Evolutionary conservation across 1,284 basidiomycete species (phyloP), one percentile per base, ranked within the genome.

Genomic region (Phylloboletellus chloephorus): DNA sequence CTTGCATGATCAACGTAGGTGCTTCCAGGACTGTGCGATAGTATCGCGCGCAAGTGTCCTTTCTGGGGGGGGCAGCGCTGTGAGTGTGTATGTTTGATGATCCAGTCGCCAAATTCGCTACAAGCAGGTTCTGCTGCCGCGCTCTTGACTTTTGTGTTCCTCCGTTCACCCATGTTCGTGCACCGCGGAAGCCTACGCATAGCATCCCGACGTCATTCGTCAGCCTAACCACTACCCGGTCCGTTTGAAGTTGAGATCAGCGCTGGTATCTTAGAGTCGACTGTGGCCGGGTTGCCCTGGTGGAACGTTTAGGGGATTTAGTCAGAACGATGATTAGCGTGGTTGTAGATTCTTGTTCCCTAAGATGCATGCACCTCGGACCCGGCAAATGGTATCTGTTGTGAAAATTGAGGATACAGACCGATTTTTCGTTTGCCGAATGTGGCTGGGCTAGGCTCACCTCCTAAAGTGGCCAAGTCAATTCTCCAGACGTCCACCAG

Each of bases 81-180:
- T n/a, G n/a, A n/a, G n/a, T n/a, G n/a, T 85, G 83, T 66, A 72
- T 79, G 68, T 78, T 81, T 55, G 58, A 60, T 32, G 59, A 65
- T 41, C 61, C 83, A 25, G 72, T 86, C 50, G 51, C 55, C 6
- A 61, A 60, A 24, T 79, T 82, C 56, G 57, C 65, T 40, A 64
- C 58, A 13, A 64, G 68, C 35, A 64, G 82, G 82, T n/a, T 76
- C 74, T 15, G 69, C 72, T 38, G 53, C 68, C 11, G 65, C 77
- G 68, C 10, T 30, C 24, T 28, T 12, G 25, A 31, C 23, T 17
- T 48, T 9, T 22, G 10, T 10, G 16, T 25, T 21, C 15, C 21
- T 36, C 31, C 7, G 12, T 16, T 20, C 26, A 16, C 20, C 19
- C n/a, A 6, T 29, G 15, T 13, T 44, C 15, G 44, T 20, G 11